Conservation (phyloP, 106 monocot species). For the Platanthera guangdongensis region DNA sequence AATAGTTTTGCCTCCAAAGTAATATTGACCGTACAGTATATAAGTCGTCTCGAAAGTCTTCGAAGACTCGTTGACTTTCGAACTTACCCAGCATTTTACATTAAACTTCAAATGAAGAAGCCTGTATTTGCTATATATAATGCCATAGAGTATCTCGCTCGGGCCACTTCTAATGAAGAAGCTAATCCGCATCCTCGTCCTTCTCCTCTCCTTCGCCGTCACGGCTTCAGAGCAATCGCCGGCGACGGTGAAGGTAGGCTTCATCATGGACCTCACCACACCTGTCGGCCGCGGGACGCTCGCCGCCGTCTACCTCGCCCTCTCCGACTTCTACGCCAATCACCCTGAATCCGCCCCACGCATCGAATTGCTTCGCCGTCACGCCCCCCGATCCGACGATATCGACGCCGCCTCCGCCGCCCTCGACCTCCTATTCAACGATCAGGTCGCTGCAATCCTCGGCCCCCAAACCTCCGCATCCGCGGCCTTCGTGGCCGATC, state of each 20-base stretch:
- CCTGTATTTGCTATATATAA: no score
- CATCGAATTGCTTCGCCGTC: conserved; percentile 15
- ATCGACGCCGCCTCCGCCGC: conserved; percentile 33
- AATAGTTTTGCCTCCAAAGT: no score
- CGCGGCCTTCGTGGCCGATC: conserved; percentile 10
- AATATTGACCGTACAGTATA: no score
- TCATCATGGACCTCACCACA: conserved; percentile 27
- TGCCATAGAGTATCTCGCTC: background rate
- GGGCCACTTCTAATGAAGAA: background rate
- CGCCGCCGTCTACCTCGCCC: conserved; percentile 27
- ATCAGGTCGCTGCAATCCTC: conserved; percentile 9
- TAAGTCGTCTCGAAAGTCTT: no score
- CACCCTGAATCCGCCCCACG: conserved; percentile 19
- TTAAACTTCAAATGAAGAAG: no score
- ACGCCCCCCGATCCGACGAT: conserved; percentile 8
- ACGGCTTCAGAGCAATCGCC: background rate
- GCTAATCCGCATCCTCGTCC: background rate
- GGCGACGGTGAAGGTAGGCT: conserved; percentile 22
- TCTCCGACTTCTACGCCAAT: conserved; percentile 34
- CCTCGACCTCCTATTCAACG: conserved; percentile 16
- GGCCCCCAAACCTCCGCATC: conserved; percentile 12
- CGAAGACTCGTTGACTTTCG: no score
- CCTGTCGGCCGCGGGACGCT: conserved; percentile 17
- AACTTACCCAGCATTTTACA: no score
- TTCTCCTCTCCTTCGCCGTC: background rate